phyloP scores from a whole-genome alignment of 176 grass and related monocot genomes.

The Zizania latifolia region DNA sequence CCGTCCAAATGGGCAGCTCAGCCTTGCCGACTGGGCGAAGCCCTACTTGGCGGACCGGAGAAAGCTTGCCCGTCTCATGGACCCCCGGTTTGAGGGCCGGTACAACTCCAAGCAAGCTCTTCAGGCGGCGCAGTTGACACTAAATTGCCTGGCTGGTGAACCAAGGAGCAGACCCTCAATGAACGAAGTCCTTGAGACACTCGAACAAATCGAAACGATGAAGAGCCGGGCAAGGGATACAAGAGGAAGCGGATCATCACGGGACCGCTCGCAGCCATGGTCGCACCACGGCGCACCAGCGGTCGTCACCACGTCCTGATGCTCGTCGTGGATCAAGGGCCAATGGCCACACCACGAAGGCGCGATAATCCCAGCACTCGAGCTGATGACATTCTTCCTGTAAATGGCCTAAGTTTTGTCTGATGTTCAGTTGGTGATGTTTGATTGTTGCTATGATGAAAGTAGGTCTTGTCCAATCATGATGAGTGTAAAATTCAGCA shows the following conservation, averaged over 20 bases:
- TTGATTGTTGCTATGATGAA: neutral
- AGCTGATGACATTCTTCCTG: slow-evolving; percentile 29
- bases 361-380: neutral
- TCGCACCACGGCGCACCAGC: slow-evolving; percentile 8
- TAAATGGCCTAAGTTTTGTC: slow-evolving; percentile 39
- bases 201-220: slow-evolving; percentile 44
- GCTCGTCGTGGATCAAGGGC: neutral
- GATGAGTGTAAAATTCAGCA: slow-evolving; percentile 29
- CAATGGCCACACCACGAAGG: slow-evolving; percentile 11
- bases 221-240: slow-evolving; percentile 42
- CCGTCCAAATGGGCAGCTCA: slow-evolving; percentile 54
- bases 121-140: slow-evolving; percentile 60
- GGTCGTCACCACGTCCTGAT: slow-evolving; percentile 24
- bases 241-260: slow-evolving; percentile 7
- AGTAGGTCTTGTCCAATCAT: neutral
- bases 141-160: slow-evolving; percentile 63
- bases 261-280: slow-evolving; percentile 28
- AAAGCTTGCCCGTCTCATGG: slow-evolving; percentile 62
- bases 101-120: slow-evolving; percentile 69
- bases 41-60: slow-evolving; percentile 63
- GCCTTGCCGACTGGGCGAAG: slow-evolving; percentile 75
- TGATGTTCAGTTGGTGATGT: slow-evolving; percentile 2
- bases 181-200: slow-evolving; percentile 75
- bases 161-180: slow-evolving; percentile 68
- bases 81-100: slow-evolving; percentile 60